Evolutionary conservation across 768 basidiomycete genomes (phyloP), one percentile per base, ranked within the genome.

Genomic region (Suillus hirtellus): DNA sequence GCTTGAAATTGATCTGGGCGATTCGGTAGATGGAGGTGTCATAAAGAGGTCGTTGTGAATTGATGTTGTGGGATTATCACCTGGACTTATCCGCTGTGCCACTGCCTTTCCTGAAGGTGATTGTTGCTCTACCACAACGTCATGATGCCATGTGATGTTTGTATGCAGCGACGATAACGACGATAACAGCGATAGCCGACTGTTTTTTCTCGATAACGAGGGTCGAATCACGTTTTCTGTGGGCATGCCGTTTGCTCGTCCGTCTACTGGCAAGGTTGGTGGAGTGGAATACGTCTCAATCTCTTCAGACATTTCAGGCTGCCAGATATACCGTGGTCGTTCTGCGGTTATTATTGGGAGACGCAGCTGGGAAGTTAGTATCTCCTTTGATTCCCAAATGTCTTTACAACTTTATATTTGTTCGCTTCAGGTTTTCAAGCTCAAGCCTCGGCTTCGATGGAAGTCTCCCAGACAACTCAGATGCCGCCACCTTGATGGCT

Each of bases 251-350:
- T 65, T 27, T 19, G 60, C 38, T 34, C 68, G 66, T 27, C 61
- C 55, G 55, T 64, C 31, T 63, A 62, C 66, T 63, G 81, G 81
- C 21, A 81, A 79, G 17, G 75, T 73, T 9, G 82, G 81, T 31
- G 81, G 81, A 19, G 81, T 82, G 55, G 74, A 71, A 66, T 81
- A 83, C 53, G 72, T 73, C 61, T 83, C 81, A 58, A 66, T 59
- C 62, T 81, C 80, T 37, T 70, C 71, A 49, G 68, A 68, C 72
- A 80, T 77, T 7, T 69, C 64, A 65, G 62, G 64, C 37, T 60
- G 3, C 42, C 63, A 56, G 52, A 19, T 59, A 65, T 52, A 52
- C 50, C 2, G 24, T 50, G 24, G 49, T 65, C 52, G 59, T n/a
- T 53, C 60, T 38, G 47, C 54, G 49, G 44, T 47, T n/a, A 38